These are phyloP conservation scores for Aspergillus texensis DNA, from an alignment of 2,329 filamentous ascomycete genomes.

Conservation along the genomic window DNA sequence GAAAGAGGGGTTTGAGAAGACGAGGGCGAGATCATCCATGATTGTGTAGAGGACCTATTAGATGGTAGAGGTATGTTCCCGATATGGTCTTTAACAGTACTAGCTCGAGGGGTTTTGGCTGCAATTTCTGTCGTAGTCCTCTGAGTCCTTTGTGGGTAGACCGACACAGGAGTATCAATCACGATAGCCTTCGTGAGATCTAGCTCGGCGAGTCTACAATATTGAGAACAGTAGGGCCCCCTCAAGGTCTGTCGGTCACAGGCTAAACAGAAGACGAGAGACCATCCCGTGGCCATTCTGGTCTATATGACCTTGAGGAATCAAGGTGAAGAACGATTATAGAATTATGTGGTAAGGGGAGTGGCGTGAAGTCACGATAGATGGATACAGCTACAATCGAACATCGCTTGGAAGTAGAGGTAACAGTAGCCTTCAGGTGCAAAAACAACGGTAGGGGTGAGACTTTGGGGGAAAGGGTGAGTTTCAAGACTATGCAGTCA, in stretches of 20 bases:
- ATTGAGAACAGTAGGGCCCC: slow-evolving; percentile 87
- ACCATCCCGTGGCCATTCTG: slow-evolving; percentile 61
- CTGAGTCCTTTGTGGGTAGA: neutral
- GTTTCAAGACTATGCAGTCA: neutral
- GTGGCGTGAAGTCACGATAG: neutral
- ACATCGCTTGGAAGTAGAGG: neutral
- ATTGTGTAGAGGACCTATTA: slow-evolving; percentile 8
- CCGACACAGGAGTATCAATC: slow-evolving; percentile 10
- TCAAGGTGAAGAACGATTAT: neutral
- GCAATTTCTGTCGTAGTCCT: neutral
- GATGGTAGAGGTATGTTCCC: slow-evolving; percentile 18
- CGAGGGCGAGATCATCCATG: slow-evolving; percentile 54
- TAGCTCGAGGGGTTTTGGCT: slow-evolving; percentile 15
- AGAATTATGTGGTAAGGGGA: neutral
- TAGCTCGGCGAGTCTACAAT: slow-evolving; percentile 84
- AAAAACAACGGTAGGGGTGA: neutral
- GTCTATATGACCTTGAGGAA: neutral
- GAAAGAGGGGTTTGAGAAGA: slow-evolving; percentile 83
- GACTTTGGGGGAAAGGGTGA: neutral
- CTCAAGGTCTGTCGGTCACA: slow-evolving; percentile 87
- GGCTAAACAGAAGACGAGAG: slow-evolving; percentile 88
- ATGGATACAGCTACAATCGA: neutral
- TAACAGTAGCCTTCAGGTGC: neutral
- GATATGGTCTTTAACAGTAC: slow-evolving; percentile 10
- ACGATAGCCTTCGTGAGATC: slow-evolving; percentile 56